Percentiles rank a stretch among this genome's conserved stretches.
phyloP scores from a whole-genome alignment of 495 filamentous ascomycete species.

The Penicillium silybi region DNA sequence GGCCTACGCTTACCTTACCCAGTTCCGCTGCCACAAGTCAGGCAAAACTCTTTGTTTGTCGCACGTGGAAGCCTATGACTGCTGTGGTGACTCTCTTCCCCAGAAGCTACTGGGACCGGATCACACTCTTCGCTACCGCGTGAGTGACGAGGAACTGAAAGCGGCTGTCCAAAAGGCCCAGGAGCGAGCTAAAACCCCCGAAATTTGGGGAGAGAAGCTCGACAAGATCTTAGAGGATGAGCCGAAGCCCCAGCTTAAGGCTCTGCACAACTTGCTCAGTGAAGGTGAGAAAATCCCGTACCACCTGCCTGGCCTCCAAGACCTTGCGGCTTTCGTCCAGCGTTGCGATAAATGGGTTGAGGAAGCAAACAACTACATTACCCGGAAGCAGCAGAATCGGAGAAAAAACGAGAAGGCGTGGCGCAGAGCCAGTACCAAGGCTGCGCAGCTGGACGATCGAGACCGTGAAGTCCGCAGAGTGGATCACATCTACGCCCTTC shows the following conservation, averaged over 20 bases:
- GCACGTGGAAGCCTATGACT: conserved; percentile 74
- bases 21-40: conserved; percentile 75
- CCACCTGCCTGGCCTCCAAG: conserved; percentile 77
- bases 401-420: conserved; percentile 95
- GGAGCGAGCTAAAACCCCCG: conserved; percentile 81
- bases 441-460: conserved; percentile 80
- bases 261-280: conserved; percentile 74
- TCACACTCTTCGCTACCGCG: conserved; percentile 70
- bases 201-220: conserved; percentile 88
- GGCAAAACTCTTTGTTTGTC: conserved; percentile 73
- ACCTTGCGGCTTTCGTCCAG: conserved; percentile 85
- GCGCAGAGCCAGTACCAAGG: conserved; percentile 73
- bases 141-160: conserved; percentile 66
- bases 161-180: conserved; percentile 68
- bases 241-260: conserved; percentile 78
- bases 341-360: conserved; percentile 98
- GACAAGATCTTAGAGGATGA: conserved; percentile 78
- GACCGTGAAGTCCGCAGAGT: conserved; percentile 86
- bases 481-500: conserved; percentile 80
- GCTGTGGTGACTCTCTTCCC: conserved; percentile 63
- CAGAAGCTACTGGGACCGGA: conserved; percentile 57
- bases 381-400: conserved; percentile 96
- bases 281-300: conserved; percentile 98
- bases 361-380: conserved; percentile 94
- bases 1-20: conserved; percentile 83